These are phyloP conservation scores for Seiridium cupressi DNA, from an alignment of 2,329 filamentous ascomycete genomes.

Conservation along the genomic window DNA sequence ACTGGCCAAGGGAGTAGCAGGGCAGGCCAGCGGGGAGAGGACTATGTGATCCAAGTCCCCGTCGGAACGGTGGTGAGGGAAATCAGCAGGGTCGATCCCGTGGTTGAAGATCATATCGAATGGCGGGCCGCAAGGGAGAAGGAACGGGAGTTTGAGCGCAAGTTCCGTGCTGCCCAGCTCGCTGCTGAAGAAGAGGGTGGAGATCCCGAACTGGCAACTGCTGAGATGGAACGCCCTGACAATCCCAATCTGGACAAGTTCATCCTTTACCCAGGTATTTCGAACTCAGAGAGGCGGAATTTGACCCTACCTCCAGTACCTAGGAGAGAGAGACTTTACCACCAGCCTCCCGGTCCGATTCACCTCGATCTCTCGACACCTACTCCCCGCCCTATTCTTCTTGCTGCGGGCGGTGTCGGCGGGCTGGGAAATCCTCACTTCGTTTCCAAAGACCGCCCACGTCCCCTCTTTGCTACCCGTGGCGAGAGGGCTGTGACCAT, in stretches of 20 bases:
- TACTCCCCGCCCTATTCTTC: slow-evolving; percentile 78
- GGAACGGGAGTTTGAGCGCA: slow-evolving; percentile 28
- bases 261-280: slow-evolving; percentile 80
- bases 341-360: slow-evolving; percentile 73
- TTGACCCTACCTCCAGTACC: slow-evolving; percentile 51
- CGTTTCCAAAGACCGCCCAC: slow-evolving; percentile 67
- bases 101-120: slow-evolving; percentile 56
- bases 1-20: slow-evolving; percentile 73
- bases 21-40: slow-evolving; percentile 78
- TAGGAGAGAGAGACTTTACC: slow-evolving; percentile 50
- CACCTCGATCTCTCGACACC: slow-evolving; percentile 70
- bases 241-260: slow-evolving; percentile 66
- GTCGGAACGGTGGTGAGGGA: slow-evolving; percentile 90
- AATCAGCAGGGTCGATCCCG: slow-evolving; percentile 73
- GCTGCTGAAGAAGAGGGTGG: slow-evolving; percentile 39
- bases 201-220: slow-evolving; percentile 32
- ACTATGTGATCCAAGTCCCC: slow-evolving; percentile 85
- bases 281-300: slow-evolving; percentile 63
- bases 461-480: slow-evolving; percentile 84
- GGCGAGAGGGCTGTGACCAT: slow-evolving; percentile 79
- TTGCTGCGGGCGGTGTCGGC: slow-evolving; percentile 84
- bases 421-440: slow-evolving; percentile 95
- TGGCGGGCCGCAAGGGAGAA: slow-evolving; percentile 37
- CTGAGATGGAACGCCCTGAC: slow-evolving; percentile 27
- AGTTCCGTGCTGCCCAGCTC: slow-evolving; percentile 26